These are phyloP conservation scores for Bassia scoparia DNA, from an alignment of 148 eudicot species.

Conservation along the genomic window DNA sequence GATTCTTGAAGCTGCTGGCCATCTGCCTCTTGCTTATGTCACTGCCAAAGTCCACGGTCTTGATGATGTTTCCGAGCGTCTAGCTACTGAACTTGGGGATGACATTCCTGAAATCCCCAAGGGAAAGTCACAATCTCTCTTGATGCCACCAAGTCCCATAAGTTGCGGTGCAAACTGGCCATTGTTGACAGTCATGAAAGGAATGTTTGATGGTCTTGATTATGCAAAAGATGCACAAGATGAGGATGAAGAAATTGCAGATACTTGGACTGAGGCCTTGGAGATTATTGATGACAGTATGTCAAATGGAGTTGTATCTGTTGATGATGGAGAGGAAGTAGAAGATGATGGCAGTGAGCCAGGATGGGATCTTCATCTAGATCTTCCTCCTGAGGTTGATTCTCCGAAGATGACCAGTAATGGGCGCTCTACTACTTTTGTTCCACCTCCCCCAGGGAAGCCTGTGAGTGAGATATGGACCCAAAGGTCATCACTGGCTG, in stretches of 20 bases:
- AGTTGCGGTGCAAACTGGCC: conserved; percentile 69
- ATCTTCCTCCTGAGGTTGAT: conserved; percentile 44
- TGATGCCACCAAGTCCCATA: conserved; percentile 61
- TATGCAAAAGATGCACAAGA: conserved; percentile 38
- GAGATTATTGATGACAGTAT: conserved; percentile 47
- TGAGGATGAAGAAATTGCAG: conserved; percentile 53
- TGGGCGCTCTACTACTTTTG: conserved; percentile 31
- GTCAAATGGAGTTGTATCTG: conserved; percentile 47
- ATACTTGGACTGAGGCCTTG: conserved; percentile 60
- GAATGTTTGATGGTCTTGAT: conserved; percentile 62
- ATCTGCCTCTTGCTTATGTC: conserved; percentile 62
- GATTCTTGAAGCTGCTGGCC: conserved; percentile 61
- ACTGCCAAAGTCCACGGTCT: conserved; percentile 66
- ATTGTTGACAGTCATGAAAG: conserved; percentile 53
- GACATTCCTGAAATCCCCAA: conserved; percentile 51
- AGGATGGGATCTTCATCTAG: conserved; percentile 51
- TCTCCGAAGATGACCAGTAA: conserved; percentile 36
- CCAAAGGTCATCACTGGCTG: conserved; percentile 44
- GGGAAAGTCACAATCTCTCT: conserved; percentile 50
- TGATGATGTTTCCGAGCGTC: conserved; percentile 44
- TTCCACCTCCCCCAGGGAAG: conserved; percentile 42
- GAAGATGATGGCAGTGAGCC: conserved; percentile 33
- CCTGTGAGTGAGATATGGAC: conserved; percentile 50
- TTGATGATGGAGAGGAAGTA: conserved; percentile 46
- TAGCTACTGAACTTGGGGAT: conserved; percentile 58